Evolutionary conservation across 73 alveolate genomes (phyloP).

Genomic region (Strombidium stylifer): DNA sequence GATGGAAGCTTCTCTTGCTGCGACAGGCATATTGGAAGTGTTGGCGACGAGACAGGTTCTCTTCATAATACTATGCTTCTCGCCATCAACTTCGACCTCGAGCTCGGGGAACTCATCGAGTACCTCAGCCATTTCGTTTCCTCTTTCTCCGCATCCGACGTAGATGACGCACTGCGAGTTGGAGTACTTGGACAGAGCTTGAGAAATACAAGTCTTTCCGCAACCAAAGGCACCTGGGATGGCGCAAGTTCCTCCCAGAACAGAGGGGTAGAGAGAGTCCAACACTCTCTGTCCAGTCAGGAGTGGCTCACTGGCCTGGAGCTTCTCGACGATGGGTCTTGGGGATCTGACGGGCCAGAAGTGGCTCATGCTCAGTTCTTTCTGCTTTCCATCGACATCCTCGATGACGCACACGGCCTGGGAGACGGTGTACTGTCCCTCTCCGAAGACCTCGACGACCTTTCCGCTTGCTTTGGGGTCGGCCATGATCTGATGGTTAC

Average conservation of each 20-base stretch:
- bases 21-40: conserved; percentile 99
- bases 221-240: conserved; percentile 99
- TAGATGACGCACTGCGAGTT: conserved; percentile 94
- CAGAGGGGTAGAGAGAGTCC: conserved; percentile 96
- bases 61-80: conserved; percentile 94
- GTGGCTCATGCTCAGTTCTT: conserved; percentile 83
- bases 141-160: conserved; percentile 99
- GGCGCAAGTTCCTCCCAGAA: conserved; percentile 98
- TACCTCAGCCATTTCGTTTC: conserved; percentile 99
- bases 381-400: conserved; percentile 84
- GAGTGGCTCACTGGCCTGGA: conserved; percentile 85
- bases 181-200: conserved; percentile 96
- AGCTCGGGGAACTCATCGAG: conserved; percentile 97
- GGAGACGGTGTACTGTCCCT: conserved; percentile 83
- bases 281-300: conserved; percentile 95
- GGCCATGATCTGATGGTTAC: conserved; percentile 85
- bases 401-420: conserved; percentile 88
- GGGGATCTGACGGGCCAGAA: conserved; percentile 94
- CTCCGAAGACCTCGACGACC: conserved; percentile 79
- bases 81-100: conserved; percentile 78
- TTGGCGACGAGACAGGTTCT: conserved; percentile 98
- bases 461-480: conserved; percentile 96
- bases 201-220: conserved; percentile 98
- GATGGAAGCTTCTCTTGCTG: conserved; percentile 99
- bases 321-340: conserved; percentile 85